Percentiles rank a stretch among this genome's conserved stretches.
Conservation (phyloP, 2,329 filamentous ascomycete genomes). For the Trichophyton rubrum region DNA sequence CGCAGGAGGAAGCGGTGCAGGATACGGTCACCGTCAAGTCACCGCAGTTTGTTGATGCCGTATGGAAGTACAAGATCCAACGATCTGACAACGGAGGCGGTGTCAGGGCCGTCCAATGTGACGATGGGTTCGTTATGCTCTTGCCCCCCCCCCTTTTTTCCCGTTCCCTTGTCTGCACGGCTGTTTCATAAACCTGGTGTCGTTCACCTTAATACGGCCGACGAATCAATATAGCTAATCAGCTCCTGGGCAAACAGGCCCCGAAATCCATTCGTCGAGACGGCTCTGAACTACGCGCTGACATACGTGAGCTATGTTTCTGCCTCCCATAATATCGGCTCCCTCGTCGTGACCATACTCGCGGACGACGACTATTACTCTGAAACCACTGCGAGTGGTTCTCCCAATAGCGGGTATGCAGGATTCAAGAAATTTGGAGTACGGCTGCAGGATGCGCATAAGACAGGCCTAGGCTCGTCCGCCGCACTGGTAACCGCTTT, state of each 20-base stretch:
- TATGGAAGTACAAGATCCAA: constrained; percentile 78
- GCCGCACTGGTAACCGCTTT: constrained; percentile 86
- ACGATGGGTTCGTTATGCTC: constrained; percentile 22
- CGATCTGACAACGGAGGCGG: constrained; percentile 60
- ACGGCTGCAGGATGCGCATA: constrained; percentile 66
- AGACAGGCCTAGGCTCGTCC: constrained; percentile 90
- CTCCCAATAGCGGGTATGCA: constrained; percentile 22
- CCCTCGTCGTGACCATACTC: constrained; percentile 69
- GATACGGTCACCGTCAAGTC: constrained; percentile 72
- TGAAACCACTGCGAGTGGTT: constrained; percentile 38
- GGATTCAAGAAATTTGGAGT: constrained; percentile 66
- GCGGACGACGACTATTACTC: constrained; percentile 98
- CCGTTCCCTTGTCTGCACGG: constrained; percentile 46
- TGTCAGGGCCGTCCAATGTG: constrained; percentile 59
- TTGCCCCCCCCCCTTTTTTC: background rate
- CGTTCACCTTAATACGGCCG: background rate
- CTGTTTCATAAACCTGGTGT: constrained; percentile 45
- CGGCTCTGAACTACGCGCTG: constrained; percentile 72
- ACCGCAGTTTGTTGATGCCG: constrained; percentile 76
- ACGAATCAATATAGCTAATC: background rate
- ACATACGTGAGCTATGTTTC: constrained; percentile 54
- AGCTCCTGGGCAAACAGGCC: constrained; percentile 26
- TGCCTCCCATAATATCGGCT: constrained; percentile 45
- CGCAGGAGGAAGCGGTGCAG: constrained; percentile 24
- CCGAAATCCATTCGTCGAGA: constrained; percentile 82